Conservation (phyloP, 192 early-diverging fungal genomes). For the Coemansia guatemalensis region DNA sequence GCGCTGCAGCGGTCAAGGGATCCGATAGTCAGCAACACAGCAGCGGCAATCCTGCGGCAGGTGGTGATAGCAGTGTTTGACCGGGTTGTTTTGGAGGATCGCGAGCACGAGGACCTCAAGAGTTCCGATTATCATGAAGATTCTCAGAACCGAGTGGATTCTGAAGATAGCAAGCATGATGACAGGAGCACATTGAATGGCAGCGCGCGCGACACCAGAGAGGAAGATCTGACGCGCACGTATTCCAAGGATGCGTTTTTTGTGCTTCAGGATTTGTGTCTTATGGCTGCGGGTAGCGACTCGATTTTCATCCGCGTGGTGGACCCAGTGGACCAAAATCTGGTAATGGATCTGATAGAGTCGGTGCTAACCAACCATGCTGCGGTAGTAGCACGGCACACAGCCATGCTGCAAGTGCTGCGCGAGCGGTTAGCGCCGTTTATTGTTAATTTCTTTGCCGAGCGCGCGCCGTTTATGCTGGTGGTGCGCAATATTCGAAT, state of each 20-base stretch:
- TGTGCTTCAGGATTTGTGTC: conserved; percentile 88
- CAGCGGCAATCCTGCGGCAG: conserved; percentile 49
- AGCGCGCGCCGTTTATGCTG: conserved; percentile 72
- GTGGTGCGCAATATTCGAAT: conserved; percentile 82
- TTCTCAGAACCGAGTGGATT: background rate
- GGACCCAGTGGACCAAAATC: conserved; percentile 58
- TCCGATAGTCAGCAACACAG: conserved; percentile 42
- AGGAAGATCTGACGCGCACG: conserved; percentile 47
- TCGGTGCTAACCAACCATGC: conserved; percentile 80
- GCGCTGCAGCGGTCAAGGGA: conserved; percentile 81
- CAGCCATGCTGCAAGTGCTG: conserved; percentile 67
- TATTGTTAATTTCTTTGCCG: conserved; percentile 93
- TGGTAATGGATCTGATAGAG: conserved; percentile 93
- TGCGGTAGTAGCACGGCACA: conserved; percentile 75
- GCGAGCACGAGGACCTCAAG: background rate
- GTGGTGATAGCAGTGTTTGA: conserved; percentile 53
- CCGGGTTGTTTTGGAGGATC: conserved; percentile 42
- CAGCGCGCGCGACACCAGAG: conserved; percentile 12
- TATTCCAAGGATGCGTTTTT: conserved; percentile 82
- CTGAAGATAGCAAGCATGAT: background rate
- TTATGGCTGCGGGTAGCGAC: conserved; percentile 67
- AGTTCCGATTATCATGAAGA: background rate
- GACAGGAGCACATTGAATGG: background rate
- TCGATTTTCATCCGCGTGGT: conserved; percentile 59
- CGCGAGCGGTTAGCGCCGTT: conserved; percentile 85